Evolutionary conservation across 176 grass and related monocot species (phyloP).

Genomic region (barley (Hordeum vulgare)): MorexV3_pseudomolecules_assembly NC_058521.1:158089292-158089791

Average conservation of each 20-base stretch:
- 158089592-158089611: neutral
- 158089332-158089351: conserved; percentile 48
- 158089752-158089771: neutral
- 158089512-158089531: neutral
- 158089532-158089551: neutral
- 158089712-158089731: neutral
- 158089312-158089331: neutral
- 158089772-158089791: neutral
- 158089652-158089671: neutral
- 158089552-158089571: neutral
- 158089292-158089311: neutral
- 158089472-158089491: neutral
- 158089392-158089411: conserved; percentile 85
- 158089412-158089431: conserved; percentile 88
- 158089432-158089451: conserved; percentile 94
- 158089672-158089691: neutral
- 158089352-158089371: conserved; percentile 77
- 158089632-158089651: neutral
- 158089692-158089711: neutral
- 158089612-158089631: neutral
- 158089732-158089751: neutral
- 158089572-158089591: neutral
- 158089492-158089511: neutral
- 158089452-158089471: conserved; percentile 57
- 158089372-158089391: conserved; percentile 77